Base-by-base conservation (phyloP, 257 asterid genomes). In the Solanum sitiens region DNA sequence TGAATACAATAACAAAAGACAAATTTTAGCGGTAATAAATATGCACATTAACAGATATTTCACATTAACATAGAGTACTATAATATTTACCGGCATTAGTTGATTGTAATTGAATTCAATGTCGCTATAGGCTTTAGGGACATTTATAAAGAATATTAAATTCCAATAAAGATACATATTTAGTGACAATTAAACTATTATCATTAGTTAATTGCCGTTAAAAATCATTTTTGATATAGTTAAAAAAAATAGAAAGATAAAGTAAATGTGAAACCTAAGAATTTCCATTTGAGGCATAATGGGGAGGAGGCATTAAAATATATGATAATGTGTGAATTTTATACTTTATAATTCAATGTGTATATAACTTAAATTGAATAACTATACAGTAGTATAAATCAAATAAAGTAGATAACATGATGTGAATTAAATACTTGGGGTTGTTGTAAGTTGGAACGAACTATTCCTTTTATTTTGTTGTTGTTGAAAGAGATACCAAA, bases 401-500 rank as follows among this genome's bases (percentile, higher is more conserved):
- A 83, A 59, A 83, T 37, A 45, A 27, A 63, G 11, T 27, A 61
- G 88, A 86, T 86, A 88, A 88, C 30, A 87, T 74, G 89, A 83
- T 87, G 53, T 84, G 90, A 90, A 90, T 91, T 89, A 89, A 90
- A 91, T 89, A 88, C 86, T 87, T 65, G 33, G 83, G 84, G 63
- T 50, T 50, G 23, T 73, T 32, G 61, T 42, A 94, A 93, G 92
- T 91, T 91, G 94, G 89, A 75, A 84, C 25, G n/a, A n/a, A 37
- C 56, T 33, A 21, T 53, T 50, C 61, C 18, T 47, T 47, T 47
- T 44, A 3, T 47, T 47, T 12, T 25, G 6, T 40, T 76, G 18
- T 76, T 7, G 20, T 77, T 44, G 35, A 13, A 42, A 88, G 88
- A 86, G 90, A 76, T 89, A 88, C 92, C 89, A 89, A 91, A 85